A percentile compares a stretch with the other conserved stretches of the same genome.
Evolutionary conservation across 345 rosid species (phyloP).

Genomic region (Excoecaria agallocha): DNA sequence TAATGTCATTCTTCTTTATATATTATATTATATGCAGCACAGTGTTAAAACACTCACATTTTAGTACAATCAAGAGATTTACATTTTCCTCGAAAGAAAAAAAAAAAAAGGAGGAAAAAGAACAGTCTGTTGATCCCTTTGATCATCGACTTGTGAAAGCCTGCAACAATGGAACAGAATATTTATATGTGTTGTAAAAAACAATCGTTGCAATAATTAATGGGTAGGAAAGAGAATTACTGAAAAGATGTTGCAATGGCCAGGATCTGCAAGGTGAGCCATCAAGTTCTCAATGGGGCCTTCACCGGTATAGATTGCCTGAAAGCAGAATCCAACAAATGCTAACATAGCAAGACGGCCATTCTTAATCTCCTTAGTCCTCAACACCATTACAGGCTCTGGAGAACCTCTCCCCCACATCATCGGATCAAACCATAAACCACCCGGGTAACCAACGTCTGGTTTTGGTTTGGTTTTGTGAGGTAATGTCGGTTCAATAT

Average conservation of each 20-base stretch:
- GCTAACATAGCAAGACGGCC: conserved; percentile 95
- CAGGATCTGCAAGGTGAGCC: conserved; percentile 93
- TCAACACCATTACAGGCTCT: conserved; percentile 85
- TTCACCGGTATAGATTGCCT: conserved; percentile 71
- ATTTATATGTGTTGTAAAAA: background rate
- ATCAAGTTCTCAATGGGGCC: conserved; percentile 70
- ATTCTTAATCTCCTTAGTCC: conserved; percentile 92
- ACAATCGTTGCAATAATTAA: background rate
- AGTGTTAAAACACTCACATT: no score
- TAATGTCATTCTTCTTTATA: no score
- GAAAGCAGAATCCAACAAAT: conserved; percentile 81
- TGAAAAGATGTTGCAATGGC: conserved; percentile 87
- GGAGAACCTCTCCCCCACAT: conserved; percentile 98
- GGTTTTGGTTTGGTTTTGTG: conserved; percentile 65
- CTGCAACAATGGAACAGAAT: conserved; percentile 33
- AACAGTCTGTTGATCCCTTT: background rate
- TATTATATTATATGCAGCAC: no score
- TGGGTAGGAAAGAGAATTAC: conserved; percentile 33
- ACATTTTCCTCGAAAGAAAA: background rate
- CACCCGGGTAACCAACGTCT: conserved; percentile 90
- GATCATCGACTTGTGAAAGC: conserved; percentile 55
- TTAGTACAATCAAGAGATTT: background rate
- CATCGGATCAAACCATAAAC: conserved; percentile 82
- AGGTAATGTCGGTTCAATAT: conserved; percentile 63
- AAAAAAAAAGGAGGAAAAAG: no score